Base-by-base conservation (phyloP, 176 grass and related monocot species). In the Guadua angustifolia region DNA sequence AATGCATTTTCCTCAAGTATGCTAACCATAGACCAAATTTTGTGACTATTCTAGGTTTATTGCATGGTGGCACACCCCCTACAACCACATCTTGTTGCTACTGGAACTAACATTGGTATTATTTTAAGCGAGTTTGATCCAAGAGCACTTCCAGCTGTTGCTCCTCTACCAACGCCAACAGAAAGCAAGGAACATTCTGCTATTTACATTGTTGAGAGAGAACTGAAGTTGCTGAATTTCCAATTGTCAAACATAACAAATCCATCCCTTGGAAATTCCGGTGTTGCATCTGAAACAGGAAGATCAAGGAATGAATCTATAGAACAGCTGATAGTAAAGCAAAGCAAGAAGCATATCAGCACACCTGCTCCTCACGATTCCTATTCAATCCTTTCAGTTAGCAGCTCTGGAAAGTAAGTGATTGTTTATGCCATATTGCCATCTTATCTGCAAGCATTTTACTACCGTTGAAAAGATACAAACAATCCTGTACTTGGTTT, bases 21-120 rank as follows among this genome's bases (percentile, higher is more conserved):
- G 82, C 71, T 85, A 91, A 76, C 29, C 25, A 63, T 82, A 38
- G 29, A 49, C 46, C 75, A 53, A 60, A 49, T 62, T 66, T 71
- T 88, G 78, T 26, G 67, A 5, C 71, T 79, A 75, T 77, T 90
- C 40, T 88, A 99, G 96, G 96, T 91, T 81, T 95, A 95, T 74
- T 99, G 96, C 88, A 99, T 99, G 96, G 96, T 99, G 80, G 96
- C 91, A 22, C 96, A 99, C 81, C 93, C 93, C 50, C 89, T 99
- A 40, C 96, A 99, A 62, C 93, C 96, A 67, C 96, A 99, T 85
- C 89, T 99, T 89, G 96, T 99, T 79, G 96, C 96, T 81, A 99
- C 96, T 67, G 96, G 96, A 78, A 99, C 96, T 39, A 99, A 99
- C 71, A 99, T 99, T 40, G 96, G 96, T 69, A 85, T 95, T 71